Evolutionary conservation across 768 basidiomycete genomes (phyloP), one percentile per base, ranked within the genome.

Genomic region (Cantharellus cinnabarinus): DNA sequence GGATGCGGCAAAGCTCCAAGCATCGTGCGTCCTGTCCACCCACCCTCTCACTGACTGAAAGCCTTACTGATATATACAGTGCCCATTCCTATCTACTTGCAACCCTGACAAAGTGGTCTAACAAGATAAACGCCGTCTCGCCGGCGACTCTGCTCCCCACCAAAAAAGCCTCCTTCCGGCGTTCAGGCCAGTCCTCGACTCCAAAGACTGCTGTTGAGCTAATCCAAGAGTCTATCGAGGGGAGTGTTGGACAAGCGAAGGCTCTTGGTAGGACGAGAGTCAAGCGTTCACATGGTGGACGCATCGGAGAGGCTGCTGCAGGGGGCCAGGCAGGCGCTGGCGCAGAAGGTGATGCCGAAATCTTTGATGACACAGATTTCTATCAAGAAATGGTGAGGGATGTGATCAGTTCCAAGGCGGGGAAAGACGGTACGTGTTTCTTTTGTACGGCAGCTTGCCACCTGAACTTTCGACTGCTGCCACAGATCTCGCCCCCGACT

Each of bases 371-470:
- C 67, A 81, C 81, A 2, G 91, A 93, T 67, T 94, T 91, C 67
- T 99, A 99, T 68, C 89, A 93, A 67, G 82, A 89, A 64, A 71
- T 98, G 56, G 72, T 99, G 57, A 76, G 93, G 51, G 91, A 97
- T 68, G 79, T 98, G 58, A 95, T 98, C 58, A 89, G 93, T 63
- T 62, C 60, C 42, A 61, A 58, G 29, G 14, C 61, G n/a, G 61
- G 53, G 3, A 62, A 57, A 44, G 60, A 62, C 41, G 29, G 60
- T 61, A 37, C 41, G 59, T 37, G 10, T 2, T 2, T 58, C 38
- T 3, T 53, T n/a, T 3, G 4, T 7, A 37, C 39, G 41, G n/a
- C 35, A 29, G 20, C 20, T 29, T 29, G 20, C 2, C n/a, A 20
- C 20, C 20, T 29, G 20, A 29, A 29, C 20, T 29, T 29, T 29